phyloP scores from a whole-genome alignment of 345 rosid species.

The Eucalyptus leucophloia region DNA sequence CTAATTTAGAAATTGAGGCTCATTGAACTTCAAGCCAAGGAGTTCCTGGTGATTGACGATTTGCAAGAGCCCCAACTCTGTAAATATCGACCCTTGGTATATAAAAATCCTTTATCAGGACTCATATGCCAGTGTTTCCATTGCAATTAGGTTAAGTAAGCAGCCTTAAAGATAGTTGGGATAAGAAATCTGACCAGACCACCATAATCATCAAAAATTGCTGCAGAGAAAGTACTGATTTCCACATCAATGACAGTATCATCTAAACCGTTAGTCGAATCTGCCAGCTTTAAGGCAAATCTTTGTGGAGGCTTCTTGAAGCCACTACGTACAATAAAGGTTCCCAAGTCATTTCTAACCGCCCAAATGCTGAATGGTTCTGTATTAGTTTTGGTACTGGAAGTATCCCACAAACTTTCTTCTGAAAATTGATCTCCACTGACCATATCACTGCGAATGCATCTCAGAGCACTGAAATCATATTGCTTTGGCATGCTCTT shows the following conservation, averaged over 20 bases:
- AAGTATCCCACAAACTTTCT: conserved; percentile 89
- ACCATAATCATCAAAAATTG: conserved; percentile 93
- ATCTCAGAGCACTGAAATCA: conserved; percentile 58
- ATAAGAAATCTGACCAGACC: conserved; percentile 66
- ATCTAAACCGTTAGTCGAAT: conserved; percentile 54
- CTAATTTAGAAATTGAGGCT: background rate
- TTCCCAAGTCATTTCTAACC: conserved; percentile 61
- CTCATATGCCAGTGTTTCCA: background rate
- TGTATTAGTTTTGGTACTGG: conserved; percentile 38
- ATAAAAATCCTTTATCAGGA: background rate
- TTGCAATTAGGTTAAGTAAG: background rate
- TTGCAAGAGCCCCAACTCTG: background rate
- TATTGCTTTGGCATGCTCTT: conserved; percentile 58
- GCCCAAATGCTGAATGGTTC: conserved; percentile 91
- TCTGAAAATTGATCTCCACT: conserved; percentile 72
- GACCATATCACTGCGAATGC: conserved; percentile 84
- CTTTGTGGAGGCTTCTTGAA: conserved; percentile 86
- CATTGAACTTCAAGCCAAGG: background rate
- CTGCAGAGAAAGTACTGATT: conserved; percentile 71
- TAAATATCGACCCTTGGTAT: background rate
- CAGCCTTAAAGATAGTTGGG: background rate
- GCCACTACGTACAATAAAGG: conserved; percentile 76
- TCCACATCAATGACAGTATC: conserved; percentile 64
- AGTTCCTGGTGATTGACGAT: background rate
- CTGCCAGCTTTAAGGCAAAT: conserved; percentile 86